A percentile compares a stretch with the other conserved stretches of the same genome.
Evolutionary conservation across 2,329 filamentous ascomycete species (phyloP).

Genomic region (Seiridium unicorne): DNA sequence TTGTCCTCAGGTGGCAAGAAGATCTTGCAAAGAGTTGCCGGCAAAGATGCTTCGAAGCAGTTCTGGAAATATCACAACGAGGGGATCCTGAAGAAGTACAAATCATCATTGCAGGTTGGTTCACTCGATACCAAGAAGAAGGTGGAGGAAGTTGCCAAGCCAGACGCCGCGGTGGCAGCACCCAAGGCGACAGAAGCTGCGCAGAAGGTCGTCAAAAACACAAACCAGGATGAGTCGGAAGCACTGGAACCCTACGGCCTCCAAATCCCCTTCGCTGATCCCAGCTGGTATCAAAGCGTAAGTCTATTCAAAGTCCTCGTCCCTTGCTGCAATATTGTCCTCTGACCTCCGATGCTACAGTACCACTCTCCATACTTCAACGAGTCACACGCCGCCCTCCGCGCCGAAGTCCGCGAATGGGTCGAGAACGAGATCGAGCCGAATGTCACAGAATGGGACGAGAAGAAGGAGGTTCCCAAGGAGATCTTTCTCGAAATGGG

Average conservation of each 20-base stretch:
- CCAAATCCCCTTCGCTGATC: constrained; percentile 88
- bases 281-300: constrained; percentile 92
- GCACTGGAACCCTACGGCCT: constrained; percentile 82
- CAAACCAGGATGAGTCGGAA: constrained; percentile 57
- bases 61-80: constrained; percentile 83
- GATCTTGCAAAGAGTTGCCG: constrained; percentile 61
- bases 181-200: constrained; percentile 34
- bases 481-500: constrained; percentile 96
- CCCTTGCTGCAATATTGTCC: background rate
- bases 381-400: constrained; percentile 86
- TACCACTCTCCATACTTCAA: constrained; percentile 98
- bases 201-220: constrained; percentile 31
- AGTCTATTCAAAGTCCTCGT: constrained; percentile 31
- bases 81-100: constrained; percentile 83
- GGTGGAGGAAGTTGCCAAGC: constrained; percentile 52
- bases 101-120: constrained; percentile 73
- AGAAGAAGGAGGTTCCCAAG: constrained; percentile 85
- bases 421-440: constrained; percentile 87
- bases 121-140: constrained; percentile 76
- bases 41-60: constrained; percentile 66
- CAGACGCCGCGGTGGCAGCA: constrained; percentile 48
- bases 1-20: constrained; percentile 55
- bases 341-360: constrained; percentile 38
- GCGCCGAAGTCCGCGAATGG: constrained; percentile 89
- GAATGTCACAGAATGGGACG: constrained; percentile 93